Base-by-base conservation (phyloP, 306 rosid species). In the Corylus heterophylla region DNA sequence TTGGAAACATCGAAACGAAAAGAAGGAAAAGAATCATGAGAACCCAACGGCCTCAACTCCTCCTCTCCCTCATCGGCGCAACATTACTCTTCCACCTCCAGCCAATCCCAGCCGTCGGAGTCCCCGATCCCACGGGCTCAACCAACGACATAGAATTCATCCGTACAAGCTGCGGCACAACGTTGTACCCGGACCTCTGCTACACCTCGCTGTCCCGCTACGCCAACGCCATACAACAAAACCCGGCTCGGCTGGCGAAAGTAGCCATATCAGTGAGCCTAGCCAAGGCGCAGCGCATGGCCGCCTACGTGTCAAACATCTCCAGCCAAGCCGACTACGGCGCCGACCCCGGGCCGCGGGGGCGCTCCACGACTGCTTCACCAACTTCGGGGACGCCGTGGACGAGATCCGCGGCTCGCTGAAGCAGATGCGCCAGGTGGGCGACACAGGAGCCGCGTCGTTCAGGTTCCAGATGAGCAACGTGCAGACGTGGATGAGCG, bases 401-500 rank as follows among this genome's bases (percentile, higher is more conserved):
- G 92, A 87, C 77, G 91, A 90, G 89, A 96, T 96, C 59, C 94
- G 90, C 14, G 97, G 92, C 70, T 96, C 99, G 49, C 86, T 96
- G 54, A 85, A 85, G 45, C 98, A 96, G 98, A 96, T 96, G 96
- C 81, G 92, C 0, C 90, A 84, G 80, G 78, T 93, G 8, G 86
- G 86, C 7, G 86, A 82, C 14, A 69, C 82, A 11, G 87, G 89
- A 2, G 14, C 67, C 0, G 83, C 69, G 29, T 87, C 94, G 75
- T 89, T 93, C 72, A 69, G 82, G 79, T 96, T 96, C 59, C 93
- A 91, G 90, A 93, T 96, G 97, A 90, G 98, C 71, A 93, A 96
- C 86, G 99, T 96, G 7, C 99, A 96, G 90, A 96, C 99, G 90
- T 96, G 99, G 99, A 93, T 96, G 99, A 96, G 99, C 82, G 99